These are phyloP conservation scores for Escallonia herrerae DNA, from an alignment of 129 eudicot species.

Conservation along the genomic window DNA sequence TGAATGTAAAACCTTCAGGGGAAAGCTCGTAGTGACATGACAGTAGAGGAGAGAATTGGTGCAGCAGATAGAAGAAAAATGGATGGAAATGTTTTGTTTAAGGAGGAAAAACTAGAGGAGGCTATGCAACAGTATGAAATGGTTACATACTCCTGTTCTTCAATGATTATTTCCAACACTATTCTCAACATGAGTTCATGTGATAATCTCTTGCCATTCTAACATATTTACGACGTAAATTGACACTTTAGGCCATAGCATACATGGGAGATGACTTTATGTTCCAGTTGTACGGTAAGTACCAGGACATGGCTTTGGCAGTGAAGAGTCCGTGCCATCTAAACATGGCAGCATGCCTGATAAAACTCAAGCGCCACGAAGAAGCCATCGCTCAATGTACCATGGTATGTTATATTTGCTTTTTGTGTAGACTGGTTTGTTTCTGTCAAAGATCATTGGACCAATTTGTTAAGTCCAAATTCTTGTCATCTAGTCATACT, in stretches of 20 bases:
- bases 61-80: slow-evolving; percentile 93
- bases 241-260: slow-evolving; percentile 69
- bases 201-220: background rate
- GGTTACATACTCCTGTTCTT: slow-evolving; percentile 29
- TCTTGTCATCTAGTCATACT: too few species aligned
- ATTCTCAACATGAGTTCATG: background rate
- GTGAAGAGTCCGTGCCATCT: slow-evolving; percentile 97
- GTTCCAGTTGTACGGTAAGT: slow-evolving; percentile 96
- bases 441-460: background rate
- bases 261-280: slow-evolving; percentile 98
- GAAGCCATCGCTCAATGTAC: slow-evolving; percentile 92
- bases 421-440: background rate
- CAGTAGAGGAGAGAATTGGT: slow-evolving; percentile 95
- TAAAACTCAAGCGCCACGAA: slow-evolving; percentile 76
- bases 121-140: slow-evolving; percentile 99
- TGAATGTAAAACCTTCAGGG: slow-evolving; percentile 39
- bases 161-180: background rate
- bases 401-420: slow-evolving; percentile 37
- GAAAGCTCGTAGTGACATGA: slow-evolving; percentile 93
- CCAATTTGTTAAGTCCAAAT: background rate
- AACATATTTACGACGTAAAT: slow-evolving; percentile 5
- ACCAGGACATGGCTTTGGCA: slow-evolving; percentile 93
- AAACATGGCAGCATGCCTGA: slow-evolving; percentile 90
- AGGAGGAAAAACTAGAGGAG: slow-evolving; percentile 83
- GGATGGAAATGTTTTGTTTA: slow-evolving; percentile 88